Evolutionary conservation across 1,139 yeast species (phyloP), one percentile per base, ranked within the genome.

Genomic region (Taphrina betulina): DNA sequence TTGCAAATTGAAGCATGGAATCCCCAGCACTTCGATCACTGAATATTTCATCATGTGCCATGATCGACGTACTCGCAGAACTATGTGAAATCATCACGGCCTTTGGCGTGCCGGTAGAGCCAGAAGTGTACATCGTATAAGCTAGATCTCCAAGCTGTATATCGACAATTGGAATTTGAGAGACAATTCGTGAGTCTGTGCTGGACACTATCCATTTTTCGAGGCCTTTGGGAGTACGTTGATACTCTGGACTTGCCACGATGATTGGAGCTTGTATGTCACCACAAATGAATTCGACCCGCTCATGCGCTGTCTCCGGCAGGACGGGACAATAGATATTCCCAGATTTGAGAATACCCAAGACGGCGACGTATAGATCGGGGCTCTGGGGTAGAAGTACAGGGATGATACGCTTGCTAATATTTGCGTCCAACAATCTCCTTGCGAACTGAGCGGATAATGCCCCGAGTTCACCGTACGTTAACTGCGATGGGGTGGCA

Each of bases 31-130:
- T 22, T 14, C 23, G 16, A 17, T 29, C 58, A 42, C n/a, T 20
- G 33, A 19, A 62, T 58, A 44, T 55, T 36, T 33, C 57, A 43
- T 29, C 41, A 36, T 62, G 64, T 5, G 63, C 59, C 19, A 53
- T 42, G 17, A 62, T 57, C 12, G 64, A 59, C 12, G 61, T 61
- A 8, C 58, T 48, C 4, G 63, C 62, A 20, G 60, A 57, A 19
- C 38, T 34, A 33, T 61, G 64, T 3, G 61, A 40, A 7, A 62
- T 61, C 7, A 55, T 57, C 17, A 62, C 65, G 17, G 63, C 65
- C 43, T 62, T 62, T 2, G 65, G 65, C 1, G 26, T 44, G 5
- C 65, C 65, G 1, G 65, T 62, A 8, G 64, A 62, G 7, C 65
- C 65, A 3, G 64, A 62, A 1, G 65, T 62, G 40, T 57, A 62